Conservation (phyloP, 2,329 filamentous ascomycete genomes). For the Elsinoe batatas region DNA sequence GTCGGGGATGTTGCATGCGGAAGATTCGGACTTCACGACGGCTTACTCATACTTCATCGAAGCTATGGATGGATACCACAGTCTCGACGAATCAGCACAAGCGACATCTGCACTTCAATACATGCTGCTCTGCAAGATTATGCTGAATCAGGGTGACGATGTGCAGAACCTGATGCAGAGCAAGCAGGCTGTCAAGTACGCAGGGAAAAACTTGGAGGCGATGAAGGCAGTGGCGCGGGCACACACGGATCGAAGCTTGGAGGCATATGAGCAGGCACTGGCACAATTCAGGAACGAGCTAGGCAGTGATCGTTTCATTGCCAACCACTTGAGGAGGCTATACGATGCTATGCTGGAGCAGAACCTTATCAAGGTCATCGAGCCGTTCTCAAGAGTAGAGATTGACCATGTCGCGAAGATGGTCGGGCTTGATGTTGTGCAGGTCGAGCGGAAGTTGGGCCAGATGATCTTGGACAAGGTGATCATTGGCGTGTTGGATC, state of each 20-base stretch:
- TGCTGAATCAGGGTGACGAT: constrained; percentile 94
- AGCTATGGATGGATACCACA: constrained; percentile 91
- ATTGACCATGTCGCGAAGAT: constrained; percentile 96
- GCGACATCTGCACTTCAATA: constrained; percentile 98
- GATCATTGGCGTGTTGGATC: constrained; percentile 92
- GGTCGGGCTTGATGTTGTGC: constrained; percentile 89
- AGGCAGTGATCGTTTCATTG: constrained; percentile 89
- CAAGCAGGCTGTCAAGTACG: constrained; percentile 95
- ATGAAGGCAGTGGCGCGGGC: constrained; percentile 98
- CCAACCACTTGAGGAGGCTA: constrained; percentile 85
- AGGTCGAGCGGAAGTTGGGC: constrained; percentile 94
- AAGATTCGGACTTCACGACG: constrained; percentile 98
- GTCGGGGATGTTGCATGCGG: constrained; percentile 95
- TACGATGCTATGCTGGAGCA: constrained; percentile 99
- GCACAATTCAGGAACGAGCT: constrained; percentile 87
- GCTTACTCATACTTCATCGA: constrained; percentile 99
- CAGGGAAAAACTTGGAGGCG: constrained; percentile 87
- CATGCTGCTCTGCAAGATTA: constrained; percentile 99
- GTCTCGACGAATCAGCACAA: constrained; percentile 75
- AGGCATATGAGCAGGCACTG: constrained; percentile 92
- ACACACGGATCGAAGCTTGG: constrained; percentile 87
- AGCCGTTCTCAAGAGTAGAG: constrained; percentile 95
- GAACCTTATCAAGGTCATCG: constrained; percentile 99
- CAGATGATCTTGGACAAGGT: constrained; percentile 99
- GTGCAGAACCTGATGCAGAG: constrained; percentile 90